Base-by-base conservation (phyloP, 2,329 filamentous ascomycete genomes). In the Cercospora sp. region DNA sequence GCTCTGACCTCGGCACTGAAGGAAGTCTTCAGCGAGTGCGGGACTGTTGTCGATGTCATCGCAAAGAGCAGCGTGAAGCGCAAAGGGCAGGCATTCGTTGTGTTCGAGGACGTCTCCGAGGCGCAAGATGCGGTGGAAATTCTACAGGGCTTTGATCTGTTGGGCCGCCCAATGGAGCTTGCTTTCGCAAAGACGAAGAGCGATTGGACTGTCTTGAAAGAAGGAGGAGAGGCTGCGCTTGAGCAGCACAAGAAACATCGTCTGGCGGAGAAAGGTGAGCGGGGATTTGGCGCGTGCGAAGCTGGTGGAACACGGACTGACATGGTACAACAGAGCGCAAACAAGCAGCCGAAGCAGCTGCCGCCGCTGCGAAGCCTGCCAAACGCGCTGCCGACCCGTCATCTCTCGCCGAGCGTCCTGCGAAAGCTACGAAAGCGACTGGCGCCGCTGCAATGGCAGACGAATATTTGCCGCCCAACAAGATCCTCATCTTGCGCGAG, bases 391-490 rank as follows among this genome's bases (percentile, higher is more conserved):
- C 69, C 93, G 93, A 83, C 10, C 60, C 64, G 7, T 64, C 67
- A 7, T 66, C 42, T 5, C 68, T 75, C 23, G 76, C 82, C n/a
- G 87, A 90, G 60, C 75, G 76, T 12, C 88, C 90, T 0, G 82
- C 87, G 64, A 94, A 94, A 83, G 85, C 89, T 16, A 85, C 87
- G 82, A 96, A 96, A 79, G 67, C 73, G 5, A 88, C 91, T 5
- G 84, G 88, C 13, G 85, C 88, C 1, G 86, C 91, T 10, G 90
- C 93, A 65, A 90, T 98, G 18, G 93, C 94, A n/a, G 95, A 98
- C 86, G 95, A 99, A 82, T 98, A 97, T 80, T 87, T 98, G 3
- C 94, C 94, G 3, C 94, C 95, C 40, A 98, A 98, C 87, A 97
- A 97, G 84, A 97, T 93, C 73, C 87, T 99, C 40, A 97, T 98